Conservation (phyloP, 2,329 filamentous ascomycete genomes). For the Diaporthe ilicicola region DNA sequence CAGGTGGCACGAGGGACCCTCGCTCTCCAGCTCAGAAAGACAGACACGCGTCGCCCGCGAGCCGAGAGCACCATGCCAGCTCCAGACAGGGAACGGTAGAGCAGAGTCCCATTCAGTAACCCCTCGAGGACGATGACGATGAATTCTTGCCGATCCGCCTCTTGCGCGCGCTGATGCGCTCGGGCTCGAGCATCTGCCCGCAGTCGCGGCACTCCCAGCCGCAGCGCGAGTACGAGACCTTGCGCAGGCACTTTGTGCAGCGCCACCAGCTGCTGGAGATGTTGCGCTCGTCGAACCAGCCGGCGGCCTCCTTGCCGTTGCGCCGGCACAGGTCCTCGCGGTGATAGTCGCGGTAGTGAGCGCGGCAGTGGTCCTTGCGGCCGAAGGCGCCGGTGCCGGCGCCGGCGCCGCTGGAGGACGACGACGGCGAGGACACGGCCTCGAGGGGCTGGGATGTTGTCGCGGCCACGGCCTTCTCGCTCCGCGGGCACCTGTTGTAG, state of each 20-base stretch:
- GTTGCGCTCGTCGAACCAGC: constrained; percentile 51
- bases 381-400: constrained; percentile 53
- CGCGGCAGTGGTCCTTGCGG: constrained; percentile 64
- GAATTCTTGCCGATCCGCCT: constrained; percentile 21
- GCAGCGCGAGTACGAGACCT: constrained; percentile 50
- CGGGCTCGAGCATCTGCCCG: constrained; percentile 55
- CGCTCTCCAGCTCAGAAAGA: too few relatives aligned
- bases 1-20: neutral
- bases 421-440: neutral
- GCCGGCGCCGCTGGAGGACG: neutral
- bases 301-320: constrained; percentile 41
- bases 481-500: constrained; percentile 57
- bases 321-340: constrained; percentile 62
- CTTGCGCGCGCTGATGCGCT: constrained; percentile 44
- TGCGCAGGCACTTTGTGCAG: constrained; percentile 60
- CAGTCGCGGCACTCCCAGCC: constrained; percentile 58
- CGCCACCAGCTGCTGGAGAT: constrained; percentile 59
- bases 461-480: constrained; percentile 31
- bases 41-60: neutral
- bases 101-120: constrained; percentile 7
- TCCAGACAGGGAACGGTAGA: neutral
- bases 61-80: neutral
- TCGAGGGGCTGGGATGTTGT: neutral
- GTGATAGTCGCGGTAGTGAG: constrained; percentile 65
- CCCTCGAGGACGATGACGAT: constrained; percentile 23